Evolutionary conservation across 2,329 filamentous ascomycete species (phyloP), one percentile per base, ranked within the genome.

Genomic region (Exophiala viscosa): DNA sequence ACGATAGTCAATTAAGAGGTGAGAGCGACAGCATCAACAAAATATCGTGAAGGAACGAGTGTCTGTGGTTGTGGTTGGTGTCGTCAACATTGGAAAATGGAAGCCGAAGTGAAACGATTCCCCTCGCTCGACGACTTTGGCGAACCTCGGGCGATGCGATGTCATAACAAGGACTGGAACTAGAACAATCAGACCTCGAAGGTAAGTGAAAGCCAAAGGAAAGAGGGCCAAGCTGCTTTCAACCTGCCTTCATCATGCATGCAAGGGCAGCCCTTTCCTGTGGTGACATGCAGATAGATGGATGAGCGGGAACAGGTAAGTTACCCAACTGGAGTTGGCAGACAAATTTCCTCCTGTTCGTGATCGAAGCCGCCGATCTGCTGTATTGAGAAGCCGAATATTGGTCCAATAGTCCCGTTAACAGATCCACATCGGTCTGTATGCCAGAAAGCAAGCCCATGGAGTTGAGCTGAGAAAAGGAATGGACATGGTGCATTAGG

Each of bases 341-440:
- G 43, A 43, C 51, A 57, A 57, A 57, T 59, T 54, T 56, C 55
- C 54, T 60, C 60, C 52, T 58, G 50, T 52, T 62, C 51, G 49
- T 59, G 46, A 49, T 53, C 42, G 46, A 50, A 44, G 52, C 38
- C 44, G 54, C 40, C 48, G 55, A 57, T 60, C 56, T 52, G 54
- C 54, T 60, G 52, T 46, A 57, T 55, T 56, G 43, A 55, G 52
- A 55, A 50, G 53, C 50, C 46, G 55, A 57, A 52, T 54, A 46
- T 55, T 55, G 48, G 45, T 41, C 51, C 54, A 60, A 59, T 60
- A 59, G 58, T 51, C 23, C 55, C 51, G 53, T 39, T 36, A 43
- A 15, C 43, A 48, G 54, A 33, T 54, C 52, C 58, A 57, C 58
- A 45, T 47, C 43, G 47, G 48, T 48, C 54, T 52, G 45, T 28